Evolutionary conservation across 257 asterid species (phyloP), one percentile per base, ranked within the genome.

Genomic region (Solanum lycopersicoides): DNA sequence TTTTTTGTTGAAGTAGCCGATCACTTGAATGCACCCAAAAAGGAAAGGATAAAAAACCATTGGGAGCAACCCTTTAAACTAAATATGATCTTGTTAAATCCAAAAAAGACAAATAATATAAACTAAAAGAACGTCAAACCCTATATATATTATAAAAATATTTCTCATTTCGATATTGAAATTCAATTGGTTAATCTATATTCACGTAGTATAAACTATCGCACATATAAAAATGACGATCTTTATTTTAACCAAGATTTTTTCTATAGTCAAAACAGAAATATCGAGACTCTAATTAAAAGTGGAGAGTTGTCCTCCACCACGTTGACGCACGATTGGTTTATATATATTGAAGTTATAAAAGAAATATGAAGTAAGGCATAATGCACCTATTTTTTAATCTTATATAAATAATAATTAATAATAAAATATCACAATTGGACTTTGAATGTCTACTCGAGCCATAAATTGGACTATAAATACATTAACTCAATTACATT

Each of bases 381-480:
- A 30, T 30, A 68, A 68, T 68, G 25, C 45, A 18, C 9, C 79
- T 35, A 71, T 71, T 34, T 21, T 32, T 69, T 15, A 32, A 16
- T 71, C 3, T 8, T 32, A 32, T 71, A 15, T 32, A 4, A 71
- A 71, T 34, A 34, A 72, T 6, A 73, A 34, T 16, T 25, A 47
- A 34, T 34, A 34, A 34, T 34, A 34, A 34, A 39, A 76, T 0
- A 7, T 39, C 53, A 76, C 2, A 76, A 25, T 56, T 56, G 65
- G 25, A 56, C 32, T 77, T 77, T 79, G 63, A 25, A 79, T 79
- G 84, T 4, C 66, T 8, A 79, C 30, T 28, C 9, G 10, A 79
- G 25, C 41, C 41, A 79, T 45, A 30, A 45, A 79, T 45, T 44
- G 59, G 9, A 9, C 84, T 79, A 80, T 80, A 80, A 80, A 80